Evolutionary conservation across 768 basidiomycete genomes (phyloP).

Genomic region (Peribolospora kevripleyi): DNA sequence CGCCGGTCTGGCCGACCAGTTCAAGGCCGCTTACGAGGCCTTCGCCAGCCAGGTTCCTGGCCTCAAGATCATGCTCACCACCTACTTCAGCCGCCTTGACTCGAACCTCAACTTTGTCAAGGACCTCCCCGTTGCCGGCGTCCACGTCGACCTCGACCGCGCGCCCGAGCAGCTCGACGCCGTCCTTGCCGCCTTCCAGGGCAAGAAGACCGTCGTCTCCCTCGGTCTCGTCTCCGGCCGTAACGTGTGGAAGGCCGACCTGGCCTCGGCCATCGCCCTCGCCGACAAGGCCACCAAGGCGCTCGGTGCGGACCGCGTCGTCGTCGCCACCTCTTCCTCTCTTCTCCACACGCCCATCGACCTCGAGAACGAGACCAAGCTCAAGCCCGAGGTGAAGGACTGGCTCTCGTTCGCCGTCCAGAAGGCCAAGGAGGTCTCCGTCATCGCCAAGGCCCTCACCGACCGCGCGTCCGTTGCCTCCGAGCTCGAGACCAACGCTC

Average conservation of each 20-base stretch:
- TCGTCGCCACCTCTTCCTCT: constrained; percentile 87
- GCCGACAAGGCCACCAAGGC: constrained; percentile 61
- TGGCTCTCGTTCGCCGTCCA: constrained; percentile 98
- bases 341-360: constrained; percentile 97
- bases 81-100: constrained; percentile 92
- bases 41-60: constrained; percentile 52
- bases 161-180: constrained; percentile 69
- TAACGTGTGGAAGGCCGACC: constrained; percentile 98
- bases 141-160: constrained; percentile 92
- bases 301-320: constrained; percentile 67
- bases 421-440: constrained; percentile 75
- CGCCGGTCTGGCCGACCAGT: constrained; percentile 50
- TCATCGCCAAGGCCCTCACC: constrained; percentile 62
- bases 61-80: constrained; percentile 64
- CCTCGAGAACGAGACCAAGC: constrained; percentile 69
- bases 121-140: constrained; percentile 74
- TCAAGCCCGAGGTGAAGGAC: constrained; percentile 68
- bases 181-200: constrained; percentile 58
- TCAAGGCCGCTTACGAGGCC: constrained; percentile 50
- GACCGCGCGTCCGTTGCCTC: constrained; percentile 35
- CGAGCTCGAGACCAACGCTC: constrained; percentile 67
- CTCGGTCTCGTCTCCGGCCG: constrained; percentile 92
- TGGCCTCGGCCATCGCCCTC: constrained; percentile 51
- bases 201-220: constrained; percentile 56
- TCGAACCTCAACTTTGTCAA: constrained; percentile 64